Evolutionary conservation across 352 stramenopile genomes (phyloP), one percentile per base, ranked within the genome.

Genomic region (Globisporangium orthogonon): DNA sequence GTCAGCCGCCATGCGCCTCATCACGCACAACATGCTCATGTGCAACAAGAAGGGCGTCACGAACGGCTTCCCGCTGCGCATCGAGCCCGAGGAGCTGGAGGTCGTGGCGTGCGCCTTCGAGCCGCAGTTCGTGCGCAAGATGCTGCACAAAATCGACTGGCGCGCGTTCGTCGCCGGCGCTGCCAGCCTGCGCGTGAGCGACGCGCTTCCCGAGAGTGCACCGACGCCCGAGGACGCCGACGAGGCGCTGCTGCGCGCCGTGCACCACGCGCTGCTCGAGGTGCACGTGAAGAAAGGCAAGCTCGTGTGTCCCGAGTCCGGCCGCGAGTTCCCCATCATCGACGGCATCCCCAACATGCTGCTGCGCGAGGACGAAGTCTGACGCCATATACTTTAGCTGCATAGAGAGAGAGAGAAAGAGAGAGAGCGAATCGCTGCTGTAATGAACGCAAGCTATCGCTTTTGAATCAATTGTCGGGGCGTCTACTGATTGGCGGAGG

Each of bases 281-380:
- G 81, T 99, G 56, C 96, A 99, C 62, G 90, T 99, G 28, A 87
- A 98, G 62, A 89, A 98, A 65, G 97, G 96, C 35, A 85, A 85
- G 52, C 83, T 99, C 37, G 67, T 98, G 11, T 99, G 97, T 65
- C 96, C 96, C 14, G 93, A 98, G 78, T 98, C 96, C 15, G 94
- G 92, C 31, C 85, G 96, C 15, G 88, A 91, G 54, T 99, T 99
- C 74, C 87, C 93, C 18, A 97, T 99, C 53, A 89, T 97, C 51
- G 91, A 99, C 56, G 85, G 94, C 58, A 98, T 99, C 69, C 95
- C 96, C 7, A 99, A 99, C 78, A 98, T 99, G 95, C 86, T 98
- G 45, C 62, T 96, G 60, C 83, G 86, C 50, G 87, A 96, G 62
- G 87, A 96, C 60, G 87, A 96, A 65, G 83, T 96, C n/a, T 96